Base-by-base conservation (phyloP, 306 rosid genomes). In the Quercus gilva region DNA sequence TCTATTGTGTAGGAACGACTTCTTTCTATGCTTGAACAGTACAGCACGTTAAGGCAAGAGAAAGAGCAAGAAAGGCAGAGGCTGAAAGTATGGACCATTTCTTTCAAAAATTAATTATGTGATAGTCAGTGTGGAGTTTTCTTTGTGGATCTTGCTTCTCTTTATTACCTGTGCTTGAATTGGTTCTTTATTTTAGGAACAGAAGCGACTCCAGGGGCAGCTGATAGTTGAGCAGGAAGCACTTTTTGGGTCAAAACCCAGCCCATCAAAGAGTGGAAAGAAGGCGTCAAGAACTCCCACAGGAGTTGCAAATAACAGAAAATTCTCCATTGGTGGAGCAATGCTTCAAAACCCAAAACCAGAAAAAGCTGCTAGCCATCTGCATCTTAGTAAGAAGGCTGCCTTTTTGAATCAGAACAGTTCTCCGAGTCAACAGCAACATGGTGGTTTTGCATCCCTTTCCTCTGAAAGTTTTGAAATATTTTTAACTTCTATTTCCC, bases 21-120 rank as follows among this genome's bases (percentile, higher is more conserved):
- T 28, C 88, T 88, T 52, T 77, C 82, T 35, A 86, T 91, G 91
- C 90, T 91, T 77, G 91, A 87, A 71, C 85, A 86, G 73, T 89
- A 86, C 83, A 79, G 52, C 72, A 78, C 70, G 65, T 80, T 86
- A 43, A 87, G 91, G 86, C 88, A 83, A 74, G 90, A 90, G 86
- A 94, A 89, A 85, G 97, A 91, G 82, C 88, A 82, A 67, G 95
- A 91, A 83, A 86, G 55, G 76, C 97, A 84, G 69, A 87, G 89
- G 76, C 92, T 80, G 56, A 86, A 91, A 89, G 98, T 88, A 82
- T 61, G 76, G 26, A 75, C 53, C 45, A 41, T 41, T 41, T 41
- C 18, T 72, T 49, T 29, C 11, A 65, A 19, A 45, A 55, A 23
- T 57, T 55, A 13, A 55, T 10, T 76, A 53, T 28, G 45, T 18